Conservation (phyloP, 306 rosid species). For the Citrullus mucosospermus region DNA sequence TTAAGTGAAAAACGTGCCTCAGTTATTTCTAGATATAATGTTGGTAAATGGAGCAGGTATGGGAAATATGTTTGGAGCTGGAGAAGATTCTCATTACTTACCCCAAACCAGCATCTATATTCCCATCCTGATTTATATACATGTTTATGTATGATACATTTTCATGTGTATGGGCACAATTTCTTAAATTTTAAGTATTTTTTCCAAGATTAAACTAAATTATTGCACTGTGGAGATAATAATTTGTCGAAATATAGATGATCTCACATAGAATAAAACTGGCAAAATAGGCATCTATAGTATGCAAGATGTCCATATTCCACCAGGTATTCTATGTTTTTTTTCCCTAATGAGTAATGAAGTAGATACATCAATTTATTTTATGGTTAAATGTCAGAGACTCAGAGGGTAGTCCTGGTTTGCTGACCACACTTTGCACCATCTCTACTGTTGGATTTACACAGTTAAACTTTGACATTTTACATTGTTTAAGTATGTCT, state of each 20-base stretch:
- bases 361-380: neutral
- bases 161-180: neutral
- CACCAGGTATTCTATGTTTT: neutral
- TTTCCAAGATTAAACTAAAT: neutral
- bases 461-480: neutral
- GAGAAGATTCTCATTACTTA: neutral
- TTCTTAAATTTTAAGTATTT: neutral
- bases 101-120: neutral
- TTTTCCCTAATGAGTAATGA: neutral
- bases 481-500: neutral
- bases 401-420: neutral
- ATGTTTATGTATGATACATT: neutral
- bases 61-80: slow-evolving; percentile 5
- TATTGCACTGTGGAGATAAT: neutral
- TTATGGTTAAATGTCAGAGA: neutral
- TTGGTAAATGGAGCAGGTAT: slow-evolving; percentile 6
- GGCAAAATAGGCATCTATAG: neutral
- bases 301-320: neutral
- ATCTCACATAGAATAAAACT: neutral
- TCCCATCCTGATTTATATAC: neutral
- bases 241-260: neutral
- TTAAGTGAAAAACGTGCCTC: neutral
- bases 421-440: neutral
- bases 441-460: neutral
- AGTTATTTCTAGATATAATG: neutral